phyloP scores from a whole-genome alignment of 352 stramenopile species.

The Phytophthora sojae region DNA sequence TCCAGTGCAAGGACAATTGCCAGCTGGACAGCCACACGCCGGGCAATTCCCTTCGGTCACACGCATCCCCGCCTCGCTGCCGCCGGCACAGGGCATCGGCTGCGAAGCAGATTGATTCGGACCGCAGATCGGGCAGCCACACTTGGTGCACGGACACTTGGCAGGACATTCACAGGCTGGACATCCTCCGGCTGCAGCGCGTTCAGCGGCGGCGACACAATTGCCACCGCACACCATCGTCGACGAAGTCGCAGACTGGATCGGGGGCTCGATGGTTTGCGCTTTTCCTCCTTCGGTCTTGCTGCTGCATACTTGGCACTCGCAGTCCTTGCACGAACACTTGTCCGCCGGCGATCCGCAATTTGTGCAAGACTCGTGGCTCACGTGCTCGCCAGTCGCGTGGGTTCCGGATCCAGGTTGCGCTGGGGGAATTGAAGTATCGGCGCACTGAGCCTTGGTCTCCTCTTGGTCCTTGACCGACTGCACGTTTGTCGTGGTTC shows the following conservation, averaged over 20 bases:
- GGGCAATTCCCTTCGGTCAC: constrained; percentile 18
- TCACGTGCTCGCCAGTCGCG: constrained; percentile 5
- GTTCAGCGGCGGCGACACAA: constrained; percentile 28
- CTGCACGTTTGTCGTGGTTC: constrained; percentile 35
- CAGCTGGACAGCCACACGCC: constrained; percentile 30
- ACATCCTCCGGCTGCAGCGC: constrained; percentile 24
- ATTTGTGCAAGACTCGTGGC: constrained; percentile 31
- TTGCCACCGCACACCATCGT: constrained; percentile 24
- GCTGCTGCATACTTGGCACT: constrained; percentile 38
- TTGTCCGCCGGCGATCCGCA: constrained; percentile 37
- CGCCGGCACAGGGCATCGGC: constrained; percentile 5
- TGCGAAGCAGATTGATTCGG: constrained; percentile 8
- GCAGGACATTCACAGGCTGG: constrained; percentile 26
- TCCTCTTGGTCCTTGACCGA: constrained; percentile 20
- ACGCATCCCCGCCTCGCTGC: constrained; percentile 8
- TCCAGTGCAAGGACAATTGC: constrained; percentile 28
- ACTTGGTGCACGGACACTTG: constrained; percentile 33
- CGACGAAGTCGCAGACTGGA: constrained; percentile 35
- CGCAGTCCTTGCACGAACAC: constrained; percentile 45
- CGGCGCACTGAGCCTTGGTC: neutral
- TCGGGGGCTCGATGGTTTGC: constrained; percentile 18
- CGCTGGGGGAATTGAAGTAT: neutral
- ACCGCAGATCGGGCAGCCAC: constrained; percentile 23
- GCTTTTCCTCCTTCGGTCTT: constrained; percentile 4
- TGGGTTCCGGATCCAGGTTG: neutral